These are phyloP conservation scores for Glonium stellatum DNA, from an alignment of 495 filamentous ascomycete genomes.

Conservation along the genomic window DNA sequence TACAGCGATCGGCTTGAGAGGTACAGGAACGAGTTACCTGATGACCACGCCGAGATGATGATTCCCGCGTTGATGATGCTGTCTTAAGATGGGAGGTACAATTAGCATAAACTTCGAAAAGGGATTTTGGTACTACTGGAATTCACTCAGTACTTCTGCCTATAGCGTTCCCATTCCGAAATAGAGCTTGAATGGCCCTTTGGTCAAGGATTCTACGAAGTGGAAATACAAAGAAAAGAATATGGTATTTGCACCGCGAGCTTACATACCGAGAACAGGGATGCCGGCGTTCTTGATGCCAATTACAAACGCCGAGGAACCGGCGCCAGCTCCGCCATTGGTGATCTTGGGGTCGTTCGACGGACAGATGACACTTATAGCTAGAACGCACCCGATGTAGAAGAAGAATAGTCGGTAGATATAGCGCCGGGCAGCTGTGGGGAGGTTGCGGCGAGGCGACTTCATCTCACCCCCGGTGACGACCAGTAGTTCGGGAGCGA, in stretches of 20 bases:
- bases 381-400: constrained; percentile 54
- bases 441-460: constrained; percentile 43
- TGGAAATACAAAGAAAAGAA: no score
- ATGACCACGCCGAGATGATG: constrained; percentile 63
- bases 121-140: no score
- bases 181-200: no score
- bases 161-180: no score
- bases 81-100: no score
- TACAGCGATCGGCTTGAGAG: constrained; percentile 48
- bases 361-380: constrained; percentile 50
- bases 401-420: constrained; percentile 50
- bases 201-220: no score
- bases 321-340: constrained; percentile 46
- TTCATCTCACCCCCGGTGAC: constrained; percentile 45
- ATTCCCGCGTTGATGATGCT: constrained; percentile 62
- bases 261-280: constrained; percentile 49
- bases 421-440: constrained; percentile 45
- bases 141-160: no score
- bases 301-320: constrained; percentile 53
- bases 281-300: constrained; percentile 50
- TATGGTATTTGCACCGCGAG: no score
- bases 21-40: constrained; percentile 56
- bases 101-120: no score
- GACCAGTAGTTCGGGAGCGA: constrained; percentile 50
- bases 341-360: constrained; percentile 49